Conservation (phyloP, 2,329 filamentous ascomycete species). For the Alternaria brassicae region DNA sequence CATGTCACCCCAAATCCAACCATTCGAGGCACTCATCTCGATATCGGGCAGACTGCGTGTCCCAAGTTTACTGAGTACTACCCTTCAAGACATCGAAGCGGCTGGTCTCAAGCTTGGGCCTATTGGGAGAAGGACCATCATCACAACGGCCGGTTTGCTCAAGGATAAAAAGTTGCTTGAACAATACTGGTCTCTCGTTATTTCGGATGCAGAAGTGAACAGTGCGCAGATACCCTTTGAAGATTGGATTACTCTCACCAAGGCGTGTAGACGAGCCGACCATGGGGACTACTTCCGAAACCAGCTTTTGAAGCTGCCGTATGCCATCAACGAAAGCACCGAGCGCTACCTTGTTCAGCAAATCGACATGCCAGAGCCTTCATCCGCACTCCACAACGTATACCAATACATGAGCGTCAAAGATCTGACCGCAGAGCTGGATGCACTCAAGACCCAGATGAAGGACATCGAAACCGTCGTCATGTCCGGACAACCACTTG, state of each 20-base stretch:
- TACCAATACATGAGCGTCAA: conserved; percentile 23
- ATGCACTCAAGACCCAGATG: conserved; percentile 33
- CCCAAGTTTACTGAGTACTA: conserved; percentile 32
- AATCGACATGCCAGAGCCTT: conserved; percentile 10
- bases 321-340: conserved; percentile 28
- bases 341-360: conserved; percentile 18
- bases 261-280: conserved; percentile 38
- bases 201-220: conserved; percentile 29
- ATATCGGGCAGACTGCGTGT: conserved; percentile 38
- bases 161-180: conserved; percentile 34
- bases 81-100: conserved; percentile 34
- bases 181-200: conserved; percentile 40
- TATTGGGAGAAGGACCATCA: conserved; percentile 30
- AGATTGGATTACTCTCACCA: conserved; percentile 47
- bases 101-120: conserved; percentile 27
- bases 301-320: conserved; percentile 35
- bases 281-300: conserved; percentile 31
- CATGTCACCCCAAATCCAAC: conserved; percentile 25
- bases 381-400: not conserved
- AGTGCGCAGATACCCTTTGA: conserved; percentile 28
- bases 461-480: conserved; percentile 38
- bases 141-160: conserved; percentile 42
- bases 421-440: conserved; percentile 27
- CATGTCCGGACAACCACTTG: conserved; percentile 44
- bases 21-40: conserved; percentile 39